Percentiles rank a stretch among this genome's conserved stretches.
Evolutionary conservation across 2,329 filamentous ascomycete genomes (phyloP).

Genomic region (Xylaria sp.): DNA sequence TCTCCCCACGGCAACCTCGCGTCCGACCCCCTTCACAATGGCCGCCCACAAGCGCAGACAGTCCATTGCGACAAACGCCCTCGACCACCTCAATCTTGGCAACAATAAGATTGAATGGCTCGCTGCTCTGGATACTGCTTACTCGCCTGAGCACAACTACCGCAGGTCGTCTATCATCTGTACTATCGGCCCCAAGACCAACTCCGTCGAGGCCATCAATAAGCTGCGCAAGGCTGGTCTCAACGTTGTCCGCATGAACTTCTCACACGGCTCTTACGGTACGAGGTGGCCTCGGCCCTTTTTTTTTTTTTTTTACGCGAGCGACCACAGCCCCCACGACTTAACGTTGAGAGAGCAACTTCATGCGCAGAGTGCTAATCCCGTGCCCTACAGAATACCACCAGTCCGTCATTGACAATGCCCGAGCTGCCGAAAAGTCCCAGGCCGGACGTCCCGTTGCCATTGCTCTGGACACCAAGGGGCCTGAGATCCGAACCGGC

Average conservation of each 20-base stretch:
- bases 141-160: constrained; percentile 85
- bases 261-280: constrained; percentile 84
- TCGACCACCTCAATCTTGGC: constrained; percentile 84
- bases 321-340: no score
- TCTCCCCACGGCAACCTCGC: neutral
- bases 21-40: constrained; percentile 15
- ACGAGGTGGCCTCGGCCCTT: neutral
- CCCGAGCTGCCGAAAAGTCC: constrained; percentile 80
- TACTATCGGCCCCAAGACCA: constrained; percentile 99
- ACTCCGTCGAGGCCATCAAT: constrained; percentile 97
- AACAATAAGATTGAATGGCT: constrained; percentile 71
- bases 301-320: no score
- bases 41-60: constrained; percentile 29
- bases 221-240: constrained; percentile 87
- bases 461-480: constrained; percentile 84
- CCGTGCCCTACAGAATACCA: constrained; percentile 64
- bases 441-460: constrained; percentile 86
- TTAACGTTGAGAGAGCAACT: neutral
- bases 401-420: constrained; percentile 97
- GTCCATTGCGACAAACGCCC: constrained; percentile 65
- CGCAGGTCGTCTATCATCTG: constrained; percentile 98
- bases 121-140: constrained; percentile 82
- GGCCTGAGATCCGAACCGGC: constrained; percentile 66
- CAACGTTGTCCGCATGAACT: constrained; percentile 99
- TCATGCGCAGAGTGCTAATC: constrained; percentile 2